These are phyloP conservation scores for Botrytis tulipae DNA, from an alignment of 2,329 filamentous ascomycete species.

Conservation along the genomic window DNA sequence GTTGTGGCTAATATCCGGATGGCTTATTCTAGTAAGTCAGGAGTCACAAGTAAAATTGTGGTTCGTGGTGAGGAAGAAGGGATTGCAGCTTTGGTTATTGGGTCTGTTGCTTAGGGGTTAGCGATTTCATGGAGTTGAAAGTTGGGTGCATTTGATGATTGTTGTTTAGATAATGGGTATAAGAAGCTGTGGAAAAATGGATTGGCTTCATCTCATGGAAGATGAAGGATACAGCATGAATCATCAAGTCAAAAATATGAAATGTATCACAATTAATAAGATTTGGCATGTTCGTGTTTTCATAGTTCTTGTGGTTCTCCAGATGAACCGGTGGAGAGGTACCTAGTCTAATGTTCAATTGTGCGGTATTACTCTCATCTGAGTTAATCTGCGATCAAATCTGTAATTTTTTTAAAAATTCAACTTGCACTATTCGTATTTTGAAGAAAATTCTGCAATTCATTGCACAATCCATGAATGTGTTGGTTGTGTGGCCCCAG, in stretches of 20 bases:
- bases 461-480: neutral
- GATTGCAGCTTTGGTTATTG: slow-evolving; percentile 79
- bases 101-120: slow-evolving; percentile 61
- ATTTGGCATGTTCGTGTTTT: neutral
- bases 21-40: slow-evolving; percentile 89
- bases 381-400: neutral
- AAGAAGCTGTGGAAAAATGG: slow-evolving; percentile 23
- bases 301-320: neutral
- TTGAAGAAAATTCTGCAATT: slow-evolving; percentile 2
- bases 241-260: slow-evolving; percentile 20
- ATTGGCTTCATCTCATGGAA: slow-evolving; percentile 22
- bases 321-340: neutral
- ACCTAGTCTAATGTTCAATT: neutral
- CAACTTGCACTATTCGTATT: neutral
- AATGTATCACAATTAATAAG: neutral
- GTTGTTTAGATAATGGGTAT: slow-evolving; percentile 36
- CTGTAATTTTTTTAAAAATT: neutral
- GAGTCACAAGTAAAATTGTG: slow-evolving; percentile 93
- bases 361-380: neutral
- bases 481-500: neutral
- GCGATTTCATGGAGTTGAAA: slow-evolving; percentile 33
- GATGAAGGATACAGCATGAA: slow-evolving; percentile 20
- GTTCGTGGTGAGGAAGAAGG: slow-evolving; percentile 91
- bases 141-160: slow-evolving; percentile 31
- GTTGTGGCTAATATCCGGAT: slow-evolving; percentile 87